Evolutionary conservation across 345 rosid species (phyloP).

Genomic region (Dimocarpus longan): DNA sequence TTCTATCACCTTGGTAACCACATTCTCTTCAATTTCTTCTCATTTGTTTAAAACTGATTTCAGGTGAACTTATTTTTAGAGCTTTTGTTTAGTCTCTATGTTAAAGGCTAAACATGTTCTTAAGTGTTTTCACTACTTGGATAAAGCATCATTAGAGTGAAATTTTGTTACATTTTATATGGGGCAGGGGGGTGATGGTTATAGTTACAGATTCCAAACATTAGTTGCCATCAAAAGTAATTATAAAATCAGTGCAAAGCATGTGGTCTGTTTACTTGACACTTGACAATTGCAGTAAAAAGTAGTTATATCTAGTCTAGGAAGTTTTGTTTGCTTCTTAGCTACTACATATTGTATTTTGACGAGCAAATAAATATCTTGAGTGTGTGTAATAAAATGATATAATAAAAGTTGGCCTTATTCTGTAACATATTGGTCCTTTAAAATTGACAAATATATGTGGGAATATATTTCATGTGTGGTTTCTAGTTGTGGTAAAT

Average conservation of each 20-base stretch:
- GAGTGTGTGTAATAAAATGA: too few species aligned
- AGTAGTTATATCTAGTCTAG: not conserved
- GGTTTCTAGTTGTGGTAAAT: not conserved
- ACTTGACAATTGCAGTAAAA: not conserved
- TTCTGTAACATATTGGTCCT: not conserved
- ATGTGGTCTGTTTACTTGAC: not conserved
- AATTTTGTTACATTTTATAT: not conserved
- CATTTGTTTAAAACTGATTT: not conserved
- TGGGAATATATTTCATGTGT: not conserved
- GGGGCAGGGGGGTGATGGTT: not conserved
- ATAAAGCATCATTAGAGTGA: not conserved
- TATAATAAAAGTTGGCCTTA: too few species aligned
- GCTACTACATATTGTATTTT: not conserved
- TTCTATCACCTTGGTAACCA: constrained; percentile 24
- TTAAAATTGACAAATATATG: not conserved
- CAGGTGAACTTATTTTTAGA: not conserved
- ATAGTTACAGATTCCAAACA: not conserved
- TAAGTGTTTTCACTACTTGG: not conserved
- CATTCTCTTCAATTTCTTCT: not conserved
- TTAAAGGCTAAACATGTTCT: not conserved
- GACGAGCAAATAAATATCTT: not conserved
- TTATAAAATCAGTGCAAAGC: not conserved
- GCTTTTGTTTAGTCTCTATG: not conserved
- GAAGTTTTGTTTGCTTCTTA: not conserved
- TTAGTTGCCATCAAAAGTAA: not conserved